Conservation (phyloP, 495 filamentous ascomycete species). For the Penicillium coprophilum region DNA sequence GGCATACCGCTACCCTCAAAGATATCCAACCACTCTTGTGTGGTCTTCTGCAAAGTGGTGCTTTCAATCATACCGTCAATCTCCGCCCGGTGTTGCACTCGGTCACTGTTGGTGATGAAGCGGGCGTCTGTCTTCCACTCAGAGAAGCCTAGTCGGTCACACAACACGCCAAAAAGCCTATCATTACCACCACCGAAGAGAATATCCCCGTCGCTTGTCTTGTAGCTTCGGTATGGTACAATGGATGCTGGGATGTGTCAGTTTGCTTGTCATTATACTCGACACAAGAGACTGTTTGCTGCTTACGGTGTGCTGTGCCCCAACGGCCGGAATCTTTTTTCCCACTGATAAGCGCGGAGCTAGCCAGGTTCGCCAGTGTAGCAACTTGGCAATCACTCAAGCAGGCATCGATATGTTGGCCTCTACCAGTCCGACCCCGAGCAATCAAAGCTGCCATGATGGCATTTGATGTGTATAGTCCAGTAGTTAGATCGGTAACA, state of each 20-base stretch:
- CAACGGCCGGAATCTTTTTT: slow-evolving; percentile 84
- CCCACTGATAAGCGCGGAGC: slow-evolving; percentile 85
- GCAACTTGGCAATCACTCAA: slow-evolving; percentile 94
- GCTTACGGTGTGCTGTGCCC: slow-evolving; percentile 93
- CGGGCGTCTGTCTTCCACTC: slow-evolving; percentile 76
- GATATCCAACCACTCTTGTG: slow-evolving; percentile 82
- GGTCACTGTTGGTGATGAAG: slow-evolving; percentile 75
- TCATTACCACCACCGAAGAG: slow-evolving; percentile 95
- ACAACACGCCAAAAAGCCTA: slow-evolving; percentile 82
- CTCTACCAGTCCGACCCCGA: slow-evolving; percentile 64
- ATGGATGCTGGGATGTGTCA: slow-evolving; percentile 68
- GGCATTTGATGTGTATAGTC: slow-evolving; percentile 93
- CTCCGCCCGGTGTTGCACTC: slow-evolving; percentile 73
- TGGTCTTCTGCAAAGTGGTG: slow-evolving; percentile 74
- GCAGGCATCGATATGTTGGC: slow-evolving; percentile 90
- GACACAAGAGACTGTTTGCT: not conserved
- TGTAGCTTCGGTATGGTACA: slow-evolving; percentile 90
- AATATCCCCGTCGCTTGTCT: slow-evolving; percentile 89
- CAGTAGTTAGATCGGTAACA: slow-evolving; percentile 93
- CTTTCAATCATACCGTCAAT: slow-evolving; percentile 76
- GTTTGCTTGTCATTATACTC: not conserved
- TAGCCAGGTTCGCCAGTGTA: slow-evolving; percentile 88
- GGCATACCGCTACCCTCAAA: slow-evolving; percentile 91
- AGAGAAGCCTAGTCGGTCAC: slow-evolving; percentile 70
- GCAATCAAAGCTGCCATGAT: slow-evolving; percentile 91